Base-by-base conservation (phyloP, 805 yeast species). In the Candida chauliodis region DNA sequence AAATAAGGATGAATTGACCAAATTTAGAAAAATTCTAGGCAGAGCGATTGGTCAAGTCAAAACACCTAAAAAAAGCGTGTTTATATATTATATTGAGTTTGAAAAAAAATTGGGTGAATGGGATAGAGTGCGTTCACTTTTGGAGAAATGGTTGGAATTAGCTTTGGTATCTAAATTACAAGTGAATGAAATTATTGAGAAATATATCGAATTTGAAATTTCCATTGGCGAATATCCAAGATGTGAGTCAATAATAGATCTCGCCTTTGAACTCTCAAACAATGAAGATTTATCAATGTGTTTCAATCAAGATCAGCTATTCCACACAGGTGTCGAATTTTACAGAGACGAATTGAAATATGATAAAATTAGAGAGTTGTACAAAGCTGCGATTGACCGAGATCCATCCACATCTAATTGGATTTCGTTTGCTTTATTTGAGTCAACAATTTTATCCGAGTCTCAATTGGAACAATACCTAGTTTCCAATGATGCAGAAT, bases 81-180 rank as follows among this genome's bases (percentile, higher is more conserved):
- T 82, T 52, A 65, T 63, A 44, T 69, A 68, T 43, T 93, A 93
- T 58, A 81, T 91, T 33, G 66, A 61, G 1, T 46, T 89, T 24
- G 97, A 91, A 53, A 65, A 64, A 26, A 63, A 69, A 37, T 56
- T 90, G 32, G 84, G 84, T 25, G 93, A 89, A 50, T 84, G 84
- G 68, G 95, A 84, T 43, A 61, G 96, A 24, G 89, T 83, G 6
- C 63, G 98, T 22, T 78, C 65, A 53, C 52, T 93, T 3, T 88
- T 78, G 54, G 85, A 81, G 46, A 80, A 77, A 51, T 76, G 74
- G 62, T 45, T 85, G n/a, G 81, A 78, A 46, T 21, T 52, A 9
- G 45, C 56, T 20, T 26, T 48, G 7, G 34, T 43, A 2, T 35
- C 42, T 10, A 34, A 41, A n/a, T 30, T 29, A 11, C 37, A 38